Evolutionary conservation across 306 rosid genomes (phyloP), one percentile per base, ranked within the genome.

Genomic region (Prunus salicina): DNA sequence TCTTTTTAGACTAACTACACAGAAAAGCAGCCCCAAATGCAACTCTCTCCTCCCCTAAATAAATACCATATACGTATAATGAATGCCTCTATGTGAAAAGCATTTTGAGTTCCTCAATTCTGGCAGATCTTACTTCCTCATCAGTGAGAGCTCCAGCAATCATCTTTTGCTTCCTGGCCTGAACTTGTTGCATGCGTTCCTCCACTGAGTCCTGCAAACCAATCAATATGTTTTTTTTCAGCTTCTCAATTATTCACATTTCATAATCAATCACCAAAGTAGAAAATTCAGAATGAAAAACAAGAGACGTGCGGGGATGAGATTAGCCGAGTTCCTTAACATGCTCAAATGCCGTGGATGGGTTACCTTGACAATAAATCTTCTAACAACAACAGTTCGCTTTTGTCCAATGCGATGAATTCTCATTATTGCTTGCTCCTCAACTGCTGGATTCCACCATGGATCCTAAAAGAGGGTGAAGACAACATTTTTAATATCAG

Each of bases 381-480:
- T 83, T 80, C 86, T 76, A 9, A 84, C 81, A 24, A 24, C 50
- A 32, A 82, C 87, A 20, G 64, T 88, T 57, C 86, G 76, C 66
- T 86, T 80, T 81, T 93, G 98, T 62, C 96, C 98, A 71, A 91
- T 89, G 18, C 97, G 91, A 84, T 93, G 97, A 69, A 89, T 93
- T 74, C 98, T 79, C 98, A 93, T 93, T 32, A 87, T 91, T 76
- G 97, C 98, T 76, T 93, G 97, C 82, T 91, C 98, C 84, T 93
- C 96, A 28, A 93, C 96, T 12, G 98, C 97, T 43, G 98, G 98
- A 88, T 93, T 93, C 98, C 97, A 93, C 97, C 96, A 89, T 67
- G 98, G 98, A 82, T 93, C 98, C 98, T 91, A 60, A 11, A 79
- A 72, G 51, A 46, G 52, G 15, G 20, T 4, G 51, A 82, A 50